Evolutionary conservation across 225 moss, liverwort and hornwort genomes (phyloP).

Genomic region (Pseudisothecium myosuroides): DNA sequence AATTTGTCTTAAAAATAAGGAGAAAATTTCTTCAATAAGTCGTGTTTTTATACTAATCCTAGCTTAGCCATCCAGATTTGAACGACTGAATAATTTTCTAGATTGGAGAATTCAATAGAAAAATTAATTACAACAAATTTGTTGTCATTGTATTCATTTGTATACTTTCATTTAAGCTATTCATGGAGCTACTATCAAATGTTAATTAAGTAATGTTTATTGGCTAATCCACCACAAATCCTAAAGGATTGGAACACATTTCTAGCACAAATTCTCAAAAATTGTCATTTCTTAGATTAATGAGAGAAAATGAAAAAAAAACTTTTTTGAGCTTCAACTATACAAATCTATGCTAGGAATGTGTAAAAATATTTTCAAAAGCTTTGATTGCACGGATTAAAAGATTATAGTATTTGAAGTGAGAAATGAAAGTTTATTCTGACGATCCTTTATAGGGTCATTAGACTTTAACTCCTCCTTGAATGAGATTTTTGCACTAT

Average conservation of each 20-base stretch:
- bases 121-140: background rate
- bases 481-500: background rate
- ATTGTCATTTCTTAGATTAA: no score
- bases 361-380: rapidly evolving
- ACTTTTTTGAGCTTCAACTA: rapidly evolving
- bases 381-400: rapidly evolving
- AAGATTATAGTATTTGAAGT: background rate
- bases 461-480: no score
- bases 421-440: rapidly evolving
- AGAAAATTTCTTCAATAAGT: background rate
- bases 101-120: background rate
- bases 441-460: rapidly evolving
- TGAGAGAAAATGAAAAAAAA: background rate
- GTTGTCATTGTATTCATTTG: background rate
- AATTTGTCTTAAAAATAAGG: background rate
- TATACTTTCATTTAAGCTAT: background rate
- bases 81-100: background rate
- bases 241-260: rapidly evolving
- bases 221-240: rapidly evolving
- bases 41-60: rapidly evolving
- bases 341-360: background rate
- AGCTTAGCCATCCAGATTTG: rapidly evolving
- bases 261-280: rapidly evolving
- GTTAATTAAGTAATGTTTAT: background rate
- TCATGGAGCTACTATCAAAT: background rate